phyloP scores from a whole-genome alignment of 2,329 filamentous ascomycete species.

The Coniochaeta hoffmannii region DNA sequence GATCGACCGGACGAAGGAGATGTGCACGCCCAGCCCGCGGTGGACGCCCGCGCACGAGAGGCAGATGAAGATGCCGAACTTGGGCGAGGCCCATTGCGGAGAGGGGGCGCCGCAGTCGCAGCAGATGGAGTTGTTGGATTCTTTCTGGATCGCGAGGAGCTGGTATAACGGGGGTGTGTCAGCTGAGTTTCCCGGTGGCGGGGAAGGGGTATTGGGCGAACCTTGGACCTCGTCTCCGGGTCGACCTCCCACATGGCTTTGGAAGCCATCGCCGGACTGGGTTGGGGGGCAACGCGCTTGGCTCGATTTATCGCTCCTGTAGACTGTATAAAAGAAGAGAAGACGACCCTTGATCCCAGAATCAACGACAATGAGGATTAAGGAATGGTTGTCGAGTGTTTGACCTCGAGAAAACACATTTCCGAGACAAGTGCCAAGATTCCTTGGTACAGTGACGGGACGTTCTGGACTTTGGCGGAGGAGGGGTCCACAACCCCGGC shows the following conservation, averaged over 20 bases:
- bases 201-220: conserved; percentile 23
- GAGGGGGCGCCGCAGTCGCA: conserved; percentile 94
- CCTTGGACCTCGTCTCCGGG: conserved; percentile 93
- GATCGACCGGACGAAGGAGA: conserved; percentile 94
- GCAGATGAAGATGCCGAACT: conserved; percentile 98
- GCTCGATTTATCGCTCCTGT: neutral
- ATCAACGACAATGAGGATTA: neutral
- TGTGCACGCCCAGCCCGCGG: conserved; percentile 91
- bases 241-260: conserved; percentile 98
- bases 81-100: conserved; percentile 96
- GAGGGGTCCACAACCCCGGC: neutral
- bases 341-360: neutral
- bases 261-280: conserved; percentile 41
- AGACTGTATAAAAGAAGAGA: neutral
- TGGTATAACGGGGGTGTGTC: conserved; percentile 27
- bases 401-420: neutral
- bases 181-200: neutral
- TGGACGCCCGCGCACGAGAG: conserved; percentile 92
- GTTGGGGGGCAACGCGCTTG: neutral
- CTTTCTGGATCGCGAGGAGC: conserved; percentile 88
- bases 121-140: conserved; percentile 80
- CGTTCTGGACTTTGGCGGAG: neutral
- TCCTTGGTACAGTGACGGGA: neutral
- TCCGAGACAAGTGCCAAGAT: neutral
- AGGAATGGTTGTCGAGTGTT: neutral